Percentiles rank a stretch among this genome's conserved stretches.
These are phyloP conservation scores for Apiospora arundinis DNA, from an alignment of 2,329 filamentous ascomycete genomes.

Conservation along the genomic window DNA sequence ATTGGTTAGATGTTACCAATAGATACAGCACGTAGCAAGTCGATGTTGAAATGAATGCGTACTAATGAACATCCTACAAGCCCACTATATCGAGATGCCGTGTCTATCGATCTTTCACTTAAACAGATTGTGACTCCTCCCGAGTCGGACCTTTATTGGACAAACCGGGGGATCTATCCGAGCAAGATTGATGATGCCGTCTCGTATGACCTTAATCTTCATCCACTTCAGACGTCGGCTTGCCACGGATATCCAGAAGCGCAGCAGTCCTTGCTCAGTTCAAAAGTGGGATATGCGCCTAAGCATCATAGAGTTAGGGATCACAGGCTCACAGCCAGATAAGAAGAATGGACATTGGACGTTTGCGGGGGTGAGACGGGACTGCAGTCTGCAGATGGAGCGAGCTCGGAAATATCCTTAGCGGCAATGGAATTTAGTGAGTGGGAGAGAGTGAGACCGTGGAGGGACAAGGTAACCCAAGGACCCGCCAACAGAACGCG, in stretches of 20 bases:
- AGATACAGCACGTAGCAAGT: no score
- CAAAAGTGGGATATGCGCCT: not conserved
- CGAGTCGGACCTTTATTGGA: not conserved
- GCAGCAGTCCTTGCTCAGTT: not conserved
- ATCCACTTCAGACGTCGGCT: constrained; percentile 6
- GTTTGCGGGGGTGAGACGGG: constrained; percentile 10
- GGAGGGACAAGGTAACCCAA: no score
- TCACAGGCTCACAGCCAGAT: not conserved
- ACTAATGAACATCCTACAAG: not conserved
- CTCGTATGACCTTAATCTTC: constrained; percentile 1
- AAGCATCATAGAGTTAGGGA: constrained; percentile 6
- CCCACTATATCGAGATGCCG: not conserved
- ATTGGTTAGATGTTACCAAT: not conserved
- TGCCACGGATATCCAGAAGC: not conserved
- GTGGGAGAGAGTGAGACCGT: no score
- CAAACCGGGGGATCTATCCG: not conserved
- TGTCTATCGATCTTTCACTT: not conserved
- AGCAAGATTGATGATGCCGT: not conserved
- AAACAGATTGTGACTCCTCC: not conserved
- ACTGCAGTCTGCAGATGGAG: not conserved
- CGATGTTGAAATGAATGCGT: no score
- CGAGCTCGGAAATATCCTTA: constrained; percentile 15
- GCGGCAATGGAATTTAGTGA: not conserved
- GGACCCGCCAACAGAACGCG: not conserved
- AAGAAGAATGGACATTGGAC: not conserved